Base-by-base conservation (phyloP, 768 basidiomycete genomes). In the Hypholoma fasciculare region DNA sequence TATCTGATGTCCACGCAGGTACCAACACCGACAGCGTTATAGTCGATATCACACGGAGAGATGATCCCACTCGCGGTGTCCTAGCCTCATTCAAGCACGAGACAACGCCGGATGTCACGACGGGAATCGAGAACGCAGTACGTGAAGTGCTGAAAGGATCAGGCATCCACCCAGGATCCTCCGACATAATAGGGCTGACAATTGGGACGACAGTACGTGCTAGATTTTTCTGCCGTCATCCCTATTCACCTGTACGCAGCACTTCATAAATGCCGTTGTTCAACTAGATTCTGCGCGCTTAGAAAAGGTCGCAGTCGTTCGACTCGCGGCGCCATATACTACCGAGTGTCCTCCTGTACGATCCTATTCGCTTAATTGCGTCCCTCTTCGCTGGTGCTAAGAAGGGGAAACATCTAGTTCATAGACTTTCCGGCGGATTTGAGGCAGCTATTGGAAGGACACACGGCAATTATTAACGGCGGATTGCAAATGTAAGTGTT, bases 251-350 rank as follows among this genome's bases (percentile, higher is more conserved):
- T 37, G 7, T 17, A n/a, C 73, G 70, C 27, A 79, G 74, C 80
- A 82, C 65, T 84, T 84, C 57, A 74, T 85, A 23, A 85, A 88
- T 60, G 84, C 85, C 1, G 78, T 89, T 2, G 75, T 88, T 16
- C 84, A 87, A 70, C 67, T 78, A 23, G 81, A 87, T 66, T 69
- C 78, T 5, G 60, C 76, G 2, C 75, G 81, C n/a, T 70, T 88
- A 13, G 76, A 78, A 46, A 80, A 80, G 47, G 86, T 89, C 0
- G 87, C 85, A 0, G 85, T 88, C 38, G 76, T 89, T 49, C 80
- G 87, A 55, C 75, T 89, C 7, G 85, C 83, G 47, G 83, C 81
- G 3, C 83, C 83, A 0, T 86, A 83, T 67, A 83, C 83, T 2
- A 72, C 69, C n/a, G 82, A 83, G 36, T 78, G 78, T 16, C 87